phyloP scores from a whole-genome alignment of 78 protist genomes.

The Parvularia atlantis region DNA sequence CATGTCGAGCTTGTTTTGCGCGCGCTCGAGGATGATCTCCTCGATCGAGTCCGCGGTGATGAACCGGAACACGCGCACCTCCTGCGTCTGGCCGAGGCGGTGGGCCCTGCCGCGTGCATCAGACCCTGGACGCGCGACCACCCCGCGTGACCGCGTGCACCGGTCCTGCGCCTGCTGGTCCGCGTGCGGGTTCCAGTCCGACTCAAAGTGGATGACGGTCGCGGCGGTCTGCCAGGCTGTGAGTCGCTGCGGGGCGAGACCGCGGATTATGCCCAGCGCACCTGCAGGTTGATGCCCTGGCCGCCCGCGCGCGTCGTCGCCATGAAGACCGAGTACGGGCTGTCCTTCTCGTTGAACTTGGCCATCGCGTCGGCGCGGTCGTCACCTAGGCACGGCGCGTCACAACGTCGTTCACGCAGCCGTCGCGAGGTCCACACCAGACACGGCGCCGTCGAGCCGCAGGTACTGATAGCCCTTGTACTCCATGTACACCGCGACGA shows the following conservation, averaged over 20 bases:
- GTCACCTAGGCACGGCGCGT: too few species aligned
- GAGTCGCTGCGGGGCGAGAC: too few species aligned
- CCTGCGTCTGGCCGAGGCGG: slow-evolving; percentile 94
- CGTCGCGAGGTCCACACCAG: background rate
- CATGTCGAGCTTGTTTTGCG: slow-evolving; percentile 66
- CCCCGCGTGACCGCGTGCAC: background rate
- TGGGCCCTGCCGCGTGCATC: slow-evolving; percentile 83
- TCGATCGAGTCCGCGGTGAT: slow-evolving; percentile 66
- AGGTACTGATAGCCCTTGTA: slow-evolving; percentile 23
- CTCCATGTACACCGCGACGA: slow-evolving; percentile 61
- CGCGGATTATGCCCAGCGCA: too few species aligned
- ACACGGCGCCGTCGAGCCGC: slow-evolving; percentile 69
- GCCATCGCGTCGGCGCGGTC: slow-evolving; percentile 51
- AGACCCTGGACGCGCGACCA: background rate
- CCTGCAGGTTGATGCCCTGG: slow-evolving; percentile 85
- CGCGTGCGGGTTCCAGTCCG: slow-evolving; percentile 88
- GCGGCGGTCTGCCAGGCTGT: slow-evolving; percentile 92
- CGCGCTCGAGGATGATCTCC: slow-evolving; percentile 74
- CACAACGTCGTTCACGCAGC: slow-evolving; percentile 56
- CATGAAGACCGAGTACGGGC: slow-evolving; percentile 49
- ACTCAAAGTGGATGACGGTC: slow-evolving; percentile 85
- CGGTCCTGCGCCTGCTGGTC: slow-evolving; percentile 57
- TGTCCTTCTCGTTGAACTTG: slow-evolving; percentile 43
- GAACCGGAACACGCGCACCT: slow-evolving; percentile 83
- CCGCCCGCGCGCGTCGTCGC: slow-evolving; percentile 90